A percentile compares a stretch with the other conserved stretches of the same genome.
phyloP scores from a whole-genome alignment of 163 green algal species.

The Chlamydomonas reinhardtii region DNA sequence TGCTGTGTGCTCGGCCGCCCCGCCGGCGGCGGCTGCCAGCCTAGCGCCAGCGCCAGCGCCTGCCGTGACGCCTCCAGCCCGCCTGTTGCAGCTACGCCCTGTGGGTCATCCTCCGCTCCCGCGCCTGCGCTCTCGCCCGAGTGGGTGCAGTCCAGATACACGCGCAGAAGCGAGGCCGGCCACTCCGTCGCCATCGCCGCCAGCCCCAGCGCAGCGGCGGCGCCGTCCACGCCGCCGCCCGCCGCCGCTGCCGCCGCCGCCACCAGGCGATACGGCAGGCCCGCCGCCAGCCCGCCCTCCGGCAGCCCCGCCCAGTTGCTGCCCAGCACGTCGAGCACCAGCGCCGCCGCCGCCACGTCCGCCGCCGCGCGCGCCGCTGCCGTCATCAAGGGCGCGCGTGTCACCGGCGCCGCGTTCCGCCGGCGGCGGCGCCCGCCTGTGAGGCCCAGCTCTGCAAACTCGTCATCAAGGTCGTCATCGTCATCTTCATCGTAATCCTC shows the following conservation, averaged over 20 bases:
- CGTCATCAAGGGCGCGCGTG: too few relatives aligned
- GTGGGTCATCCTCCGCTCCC: neutral
- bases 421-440: too few relatives aligned
- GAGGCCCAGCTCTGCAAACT: too few relatives aligned
- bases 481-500: too few relatives aligned
- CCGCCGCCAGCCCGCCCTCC: conserved; percentile 1
- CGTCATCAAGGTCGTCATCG: too few relatives aligned
- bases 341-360: neutral
- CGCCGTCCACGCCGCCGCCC: neutral
- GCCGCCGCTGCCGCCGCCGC: neutral
- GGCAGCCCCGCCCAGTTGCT: conserved; percentile 23
- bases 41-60: conserved; percentile 6
- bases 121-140: neutral
- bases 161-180: neutral
- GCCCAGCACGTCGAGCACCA: conserved; percentile 16
- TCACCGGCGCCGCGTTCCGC: too few relatives aligned
- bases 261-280: conserved; percentile 16
- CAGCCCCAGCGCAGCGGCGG: neutral
- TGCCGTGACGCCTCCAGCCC: neutral
- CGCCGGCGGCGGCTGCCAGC: neutral
- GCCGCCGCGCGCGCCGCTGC: too few relatives aligned
- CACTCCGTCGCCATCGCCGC: neutral
- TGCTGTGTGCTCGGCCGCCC: neutral
- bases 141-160: conserved; percentile 11
- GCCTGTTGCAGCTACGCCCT: neutral